Conservation (phyloP, 352 stramenopile genomes). For the Phytophthora lateralis region DNA sequence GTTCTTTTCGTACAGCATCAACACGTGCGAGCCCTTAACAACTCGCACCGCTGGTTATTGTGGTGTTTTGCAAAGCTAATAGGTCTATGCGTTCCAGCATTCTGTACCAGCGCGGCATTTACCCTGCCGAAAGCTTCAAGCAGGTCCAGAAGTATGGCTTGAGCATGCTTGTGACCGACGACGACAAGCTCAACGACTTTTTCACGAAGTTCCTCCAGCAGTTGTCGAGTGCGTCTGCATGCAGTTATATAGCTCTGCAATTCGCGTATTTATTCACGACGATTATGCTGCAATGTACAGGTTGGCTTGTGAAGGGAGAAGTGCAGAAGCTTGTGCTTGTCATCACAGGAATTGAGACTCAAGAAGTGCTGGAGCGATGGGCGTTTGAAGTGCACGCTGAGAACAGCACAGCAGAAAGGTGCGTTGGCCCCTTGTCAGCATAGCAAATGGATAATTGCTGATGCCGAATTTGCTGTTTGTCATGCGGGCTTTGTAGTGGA, state of each 20-base stretch:
- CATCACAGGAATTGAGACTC: slow-evolving; percentile 96
- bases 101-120: slow-evolving; percentile 97
- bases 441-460: not conserved
- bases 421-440: slow-evolving; percentile 4
- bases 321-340: slow-evolving; percentile 98
- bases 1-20: slow-evolving; percentile 99
- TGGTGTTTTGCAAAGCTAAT: slow-evolving; percentile 12
- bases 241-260: not conserved
- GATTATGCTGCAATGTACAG: slow-evolving; percentile 29
- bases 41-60: slow-evolving; percentile 1
- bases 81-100: slow-evolving; percentile 61
- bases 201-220: slow-evolving; percentile 94
- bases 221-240: slow-evolving; percentile 67
- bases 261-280: not conserved
- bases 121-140: slow-evolving; percentile 98
- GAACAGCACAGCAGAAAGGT: slow-evolving; percentile 44
- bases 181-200: slow-evolving; percentile 96
- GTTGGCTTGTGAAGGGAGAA: slow-evolving; percentile 95
- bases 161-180: slow-evolving; percentile 97
- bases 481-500: slow-evolving; percentile 7
- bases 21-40: slow-evolving; percentile 69
- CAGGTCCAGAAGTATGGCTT: slow-evolving; percentile 98
- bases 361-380: slow-evolving; percentile 98
- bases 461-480: not conserved
- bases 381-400: slow-evolving; percentile 96